phyloP scores from a whole-genome alignment of 345 rosid genomes.

The Kandelia obovata region DNA sequence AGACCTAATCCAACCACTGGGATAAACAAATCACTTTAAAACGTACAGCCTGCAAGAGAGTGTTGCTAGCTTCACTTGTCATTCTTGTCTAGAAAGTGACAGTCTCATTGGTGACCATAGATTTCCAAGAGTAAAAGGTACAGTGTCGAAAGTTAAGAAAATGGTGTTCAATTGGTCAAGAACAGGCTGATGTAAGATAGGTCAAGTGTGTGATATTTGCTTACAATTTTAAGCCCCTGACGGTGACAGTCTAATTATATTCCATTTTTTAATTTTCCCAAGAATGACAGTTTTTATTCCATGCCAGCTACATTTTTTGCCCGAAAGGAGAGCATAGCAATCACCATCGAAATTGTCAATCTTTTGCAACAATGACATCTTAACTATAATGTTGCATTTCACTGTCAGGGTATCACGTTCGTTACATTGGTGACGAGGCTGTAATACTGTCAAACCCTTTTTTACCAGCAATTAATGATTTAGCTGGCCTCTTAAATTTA shows the following conservation, averaged over 20 bases:
- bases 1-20: constrained; percentile 18
- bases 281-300: constrained; percentile 12
- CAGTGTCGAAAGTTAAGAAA: too few species aligned
- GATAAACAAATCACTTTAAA: neutral
- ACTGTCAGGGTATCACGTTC: constrained; percentile 6
- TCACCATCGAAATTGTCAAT: constrained; percentile 23
- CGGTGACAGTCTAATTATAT: constrained; percentile 14
- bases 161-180: neutral
- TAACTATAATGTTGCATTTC: constrained; percentile 26
- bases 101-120: neutral
- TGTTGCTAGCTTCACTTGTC: neutral
- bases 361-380: constrained; percentile 30
- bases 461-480: too few species aligned
- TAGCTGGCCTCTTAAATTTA: too few species aligned
- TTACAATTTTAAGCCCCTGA: constrained; percentile 11
- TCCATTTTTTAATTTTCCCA: neutral
- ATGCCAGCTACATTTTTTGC: constrained; percentile 5
- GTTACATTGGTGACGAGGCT: constrained; percentile 6
- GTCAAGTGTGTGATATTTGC: neutral
- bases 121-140: neutral
- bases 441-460: neutral
- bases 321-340: neutral
- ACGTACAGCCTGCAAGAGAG: neutral
- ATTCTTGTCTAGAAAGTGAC: neutral
- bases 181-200: neutral